These are phyloP conservation scores for Yamagishiella unicocca DNA, from an alignment of 139 green algal species.

Conservation along the genomic window DNA sequence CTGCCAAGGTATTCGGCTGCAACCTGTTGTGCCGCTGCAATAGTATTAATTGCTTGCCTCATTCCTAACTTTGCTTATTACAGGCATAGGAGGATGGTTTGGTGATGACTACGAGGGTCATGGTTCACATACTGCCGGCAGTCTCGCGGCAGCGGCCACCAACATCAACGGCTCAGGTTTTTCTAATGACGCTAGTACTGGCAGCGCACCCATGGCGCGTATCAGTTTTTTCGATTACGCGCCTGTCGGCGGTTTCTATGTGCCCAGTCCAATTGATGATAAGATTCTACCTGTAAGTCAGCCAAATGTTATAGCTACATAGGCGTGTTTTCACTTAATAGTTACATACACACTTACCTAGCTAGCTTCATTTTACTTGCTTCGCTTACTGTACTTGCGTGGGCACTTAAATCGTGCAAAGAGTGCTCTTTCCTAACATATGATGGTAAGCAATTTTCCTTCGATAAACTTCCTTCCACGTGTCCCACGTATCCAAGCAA, in stretches of 20 bases:
- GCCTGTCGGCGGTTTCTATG: neutral
- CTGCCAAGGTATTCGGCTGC: too few species aligned
- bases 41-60: too few species aligned
- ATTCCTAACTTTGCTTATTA: too few species aligned
- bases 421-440: too few species aligned
- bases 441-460: too few species aligned
- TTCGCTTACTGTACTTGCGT: neutral
- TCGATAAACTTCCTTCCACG: too few species aligned
- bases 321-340: neutral
- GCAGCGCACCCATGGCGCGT: neutral
- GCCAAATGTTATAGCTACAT: neutral
- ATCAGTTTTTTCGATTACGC: conserved; percentile 1
- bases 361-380: neutral
- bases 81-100: neutral
- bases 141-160: neutral
- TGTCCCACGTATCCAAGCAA: too few species aligned
- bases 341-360: neutral
- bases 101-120: neutral
- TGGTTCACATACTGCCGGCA: neutral
- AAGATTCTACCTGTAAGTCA: neutral
- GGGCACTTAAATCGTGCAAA: too few species aligned
- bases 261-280: neutral
- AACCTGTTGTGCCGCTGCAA: too few species aligned
- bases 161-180: neutral
- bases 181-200: neutral